Conservation (phyloP, 1,139 yeast genomes). For the Diutina sp. region DNA sequence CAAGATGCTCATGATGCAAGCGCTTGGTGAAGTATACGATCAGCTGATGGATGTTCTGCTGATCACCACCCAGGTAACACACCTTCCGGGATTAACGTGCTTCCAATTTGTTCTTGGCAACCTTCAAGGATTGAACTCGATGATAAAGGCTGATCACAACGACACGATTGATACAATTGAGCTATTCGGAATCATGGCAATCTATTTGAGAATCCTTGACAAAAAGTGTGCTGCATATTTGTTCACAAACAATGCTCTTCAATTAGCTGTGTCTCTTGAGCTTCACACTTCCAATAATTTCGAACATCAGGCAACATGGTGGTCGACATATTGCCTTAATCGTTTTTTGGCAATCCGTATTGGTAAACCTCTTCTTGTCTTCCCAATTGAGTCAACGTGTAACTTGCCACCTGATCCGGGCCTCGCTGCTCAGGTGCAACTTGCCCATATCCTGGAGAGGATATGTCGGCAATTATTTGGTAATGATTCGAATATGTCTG, state of each 20-base stretch:
- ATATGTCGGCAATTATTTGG: background rate
- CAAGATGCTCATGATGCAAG: background rate
- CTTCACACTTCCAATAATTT: background rate
- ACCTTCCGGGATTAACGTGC: background rate
- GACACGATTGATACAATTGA: background rate
- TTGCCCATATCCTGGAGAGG: background rate
- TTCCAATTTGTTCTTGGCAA: background rate
- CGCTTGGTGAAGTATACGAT: background rate
- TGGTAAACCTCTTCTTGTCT: background rate
- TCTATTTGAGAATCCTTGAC: background rate
- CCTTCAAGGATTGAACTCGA: background rate
- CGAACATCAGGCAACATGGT: background rate
- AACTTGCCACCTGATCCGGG: background rate
- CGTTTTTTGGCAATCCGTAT: background rate
- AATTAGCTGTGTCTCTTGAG: background rate
- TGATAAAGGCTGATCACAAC: background rate
- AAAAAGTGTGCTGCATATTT: background rate
- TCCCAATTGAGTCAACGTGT: background rate
- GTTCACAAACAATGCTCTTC: background rate
- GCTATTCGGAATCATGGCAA: background rate
- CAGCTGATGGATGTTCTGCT: background rate
- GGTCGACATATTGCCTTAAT: background rate
- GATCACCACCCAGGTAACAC: background rate
- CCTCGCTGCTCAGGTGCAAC: background rate
- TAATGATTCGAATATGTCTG: background rate